A percentile compares a stretch with the other conserved stretches of the same genome.
Conservation (phyloP, 352 stramenopile genomes). For the Phytophthora foliorum region DNA sequence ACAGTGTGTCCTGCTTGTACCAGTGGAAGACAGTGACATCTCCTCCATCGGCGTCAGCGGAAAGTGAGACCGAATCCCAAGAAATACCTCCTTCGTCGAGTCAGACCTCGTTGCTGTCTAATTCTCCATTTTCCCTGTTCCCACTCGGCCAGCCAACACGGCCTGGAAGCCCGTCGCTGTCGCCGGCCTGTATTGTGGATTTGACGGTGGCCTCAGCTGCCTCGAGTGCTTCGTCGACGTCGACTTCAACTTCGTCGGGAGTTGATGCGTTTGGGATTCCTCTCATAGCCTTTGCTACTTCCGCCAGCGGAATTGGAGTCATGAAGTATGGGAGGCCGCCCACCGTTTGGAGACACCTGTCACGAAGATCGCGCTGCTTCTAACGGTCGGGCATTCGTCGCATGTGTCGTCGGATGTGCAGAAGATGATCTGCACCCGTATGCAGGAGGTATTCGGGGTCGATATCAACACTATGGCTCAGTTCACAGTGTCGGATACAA, state of each 20-base stretch:
- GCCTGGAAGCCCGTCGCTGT: background rate
- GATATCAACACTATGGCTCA: constrained; percentile 6
- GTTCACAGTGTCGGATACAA: constrained; percentile 13
- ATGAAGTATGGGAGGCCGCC: background rate
- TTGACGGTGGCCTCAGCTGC: background rate
- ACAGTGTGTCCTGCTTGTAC: background rate
- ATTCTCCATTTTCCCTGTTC: background rate
- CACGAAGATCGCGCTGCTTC: constrained; percentile 5
- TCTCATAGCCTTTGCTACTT: background rate
- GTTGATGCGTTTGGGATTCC: constrained; percentile 4
- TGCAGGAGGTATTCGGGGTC: background rate
- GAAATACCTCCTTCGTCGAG: background rate
- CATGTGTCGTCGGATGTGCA: background rate
- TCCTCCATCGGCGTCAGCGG: background rate
- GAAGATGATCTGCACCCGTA: background rate
- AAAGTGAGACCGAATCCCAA: background rate
- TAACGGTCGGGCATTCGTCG: background rate
- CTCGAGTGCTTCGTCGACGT: background rate
- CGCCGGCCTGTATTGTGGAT: background rate
- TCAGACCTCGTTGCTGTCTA: background rate
- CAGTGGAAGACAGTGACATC: background rate
- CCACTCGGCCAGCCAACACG: background rate
- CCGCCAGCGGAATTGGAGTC: background rate
- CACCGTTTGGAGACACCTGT: background rate
- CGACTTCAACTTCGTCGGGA: background rate